Evolutionary conservation across 305 asterid genomes (phyloP), one percentile per base, ranked within the genome.

Genomic region (Euphrasia arctica): DNA sequence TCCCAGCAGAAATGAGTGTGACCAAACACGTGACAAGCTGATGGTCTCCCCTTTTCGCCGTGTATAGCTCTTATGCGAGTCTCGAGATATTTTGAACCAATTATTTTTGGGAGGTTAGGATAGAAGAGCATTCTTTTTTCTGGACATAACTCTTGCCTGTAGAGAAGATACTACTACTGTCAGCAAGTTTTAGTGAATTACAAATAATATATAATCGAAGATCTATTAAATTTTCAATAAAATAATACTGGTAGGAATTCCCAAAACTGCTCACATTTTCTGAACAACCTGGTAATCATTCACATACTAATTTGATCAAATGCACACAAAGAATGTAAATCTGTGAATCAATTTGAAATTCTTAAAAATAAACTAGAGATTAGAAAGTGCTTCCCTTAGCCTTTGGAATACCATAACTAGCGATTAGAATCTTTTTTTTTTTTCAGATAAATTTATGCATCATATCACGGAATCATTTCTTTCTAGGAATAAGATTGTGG

Each of bases 1-100:
- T 90, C 97, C 97, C 97, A 90, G 64, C 87, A 81, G 72, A 90
- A 87, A 75, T 90, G 95, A 22, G 97, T 90, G 79, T 85, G 97
- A 60, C 97, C 97, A 76, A 90, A 90, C 60, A 82, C 83, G 69
- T 90, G 97, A 65, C 95, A 87, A 18, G 90, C 77, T 7, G 79
- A 74, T 61, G 70, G 63, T 27, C 66, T 69, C 69, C 87, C 89
- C 63, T 69, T 71, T 68, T 71, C 73, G 45, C 86, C 86, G 22
- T 83, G 88, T 75, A 87, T 77, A 11, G 83, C 76, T 79, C 97
- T 85, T 72, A 90, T 77, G 60, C 92, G 84, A 34, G 77, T 72
- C 71, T 90, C 95, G 12, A 90, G 95, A 80, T 83, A 87, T 48
- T 83, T 82, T 1, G 95, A 90, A 31, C 95, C 97, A 60, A 83